Conservation (phyloP, 208 protist genomes). For the Novymonas esmeraldas region DNA sequence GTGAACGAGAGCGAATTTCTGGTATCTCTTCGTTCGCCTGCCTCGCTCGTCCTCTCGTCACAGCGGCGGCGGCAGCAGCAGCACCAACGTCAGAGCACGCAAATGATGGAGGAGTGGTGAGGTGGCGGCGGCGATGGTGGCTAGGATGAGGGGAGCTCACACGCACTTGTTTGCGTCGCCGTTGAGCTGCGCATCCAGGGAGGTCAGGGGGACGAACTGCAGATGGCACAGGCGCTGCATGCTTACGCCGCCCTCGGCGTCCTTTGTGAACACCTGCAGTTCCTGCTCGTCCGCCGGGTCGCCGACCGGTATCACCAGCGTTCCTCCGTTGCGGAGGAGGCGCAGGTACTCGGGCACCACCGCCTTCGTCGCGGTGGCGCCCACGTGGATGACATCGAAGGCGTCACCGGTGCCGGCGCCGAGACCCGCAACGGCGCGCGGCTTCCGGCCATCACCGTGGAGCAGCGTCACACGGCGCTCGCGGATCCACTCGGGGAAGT, state of each 20-base stretch:
- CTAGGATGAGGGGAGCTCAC: too few species aligned
- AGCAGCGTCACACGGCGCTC: constrained; percentile 47
- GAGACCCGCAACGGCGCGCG: constrained; percentile 22
- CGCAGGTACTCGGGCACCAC: constrained; percentile 51
- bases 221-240: constrained; percentile 44
- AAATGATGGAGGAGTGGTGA: too few species aligned
- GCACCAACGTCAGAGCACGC: too few species aligned
- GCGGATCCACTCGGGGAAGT: constrained; percentile 52
- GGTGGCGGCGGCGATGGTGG: too few species aligned
- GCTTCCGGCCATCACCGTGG: constrained; percentile 67
- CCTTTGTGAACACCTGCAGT: constrained; percentile 72
- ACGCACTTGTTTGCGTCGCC: neutral
- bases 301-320: constrained; percentile 82
- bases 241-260: constrained; percentile 47
- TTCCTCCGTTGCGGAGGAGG: constrained; percentile 53
- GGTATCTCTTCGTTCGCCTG: too few species aligned
- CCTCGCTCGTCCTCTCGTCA: too few species aligned
- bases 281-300: constrained; percentile 48
- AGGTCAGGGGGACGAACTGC: constrained; percentile 84
- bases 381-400: constrained; percentile 91
- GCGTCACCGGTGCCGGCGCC: neutral
- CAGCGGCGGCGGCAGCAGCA: too few species aligned
- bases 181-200: constrained; percentile 47
- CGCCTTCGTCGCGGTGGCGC: constrained; percentile 54
- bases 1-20: too few species aligned